Base-by-base conservation (phyloP, 805 yeast species). In the Saccharomycopsis sp. region DNA sequence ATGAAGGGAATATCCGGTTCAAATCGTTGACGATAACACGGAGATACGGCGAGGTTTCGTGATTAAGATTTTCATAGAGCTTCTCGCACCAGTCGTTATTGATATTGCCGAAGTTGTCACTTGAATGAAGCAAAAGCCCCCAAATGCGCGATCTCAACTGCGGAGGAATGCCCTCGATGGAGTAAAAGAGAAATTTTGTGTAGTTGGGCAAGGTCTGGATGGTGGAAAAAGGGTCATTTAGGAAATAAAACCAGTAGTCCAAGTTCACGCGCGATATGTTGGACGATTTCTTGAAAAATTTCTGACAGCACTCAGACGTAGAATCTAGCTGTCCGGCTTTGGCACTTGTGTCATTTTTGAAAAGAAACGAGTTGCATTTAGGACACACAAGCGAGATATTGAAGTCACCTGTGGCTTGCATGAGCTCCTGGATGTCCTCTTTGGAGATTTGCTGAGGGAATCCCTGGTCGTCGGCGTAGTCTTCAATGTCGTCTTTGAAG, bases 1-100 rank as follows among this genome's bases (percentile, higher is more conserved):
- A 71, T 20, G 74, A 71, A 1, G 88, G 87, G 65, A 82, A 84
- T 0, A 88, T 83, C 55, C 89, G 69, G 57, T 74, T 74, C 62
- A 83, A 76, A 65, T 83, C 89, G 60, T 85, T 80, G 46, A 75
- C 70, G 57, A 83, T 83, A 46, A 74, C 73, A 56, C 71, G 69
- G 48, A 73, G 70, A 63, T 70, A 78, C 21, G 77, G 77, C 2
- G 78, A 72, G 57, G 71, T 67, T 59, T 76, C 80, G 8, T 65
- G 67, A 50, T 73, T 72, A 53, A 77, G 66, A 3, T 75, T 68
- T 50, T 67, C 67, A 61, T 71, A 76, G 14, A 76, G 64, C 12
- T 67, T 65, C 52, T 68, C 64, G 40, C 74, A 62, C 58, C 68
- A 65, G 50, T 57, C 58, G 16, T 57, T 50, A 24, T 62, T 56